Evolutionary conservation across 176 grass and related monocot genomes (phyloP).

Genomic region (Ensete ventricosum): DNA sequence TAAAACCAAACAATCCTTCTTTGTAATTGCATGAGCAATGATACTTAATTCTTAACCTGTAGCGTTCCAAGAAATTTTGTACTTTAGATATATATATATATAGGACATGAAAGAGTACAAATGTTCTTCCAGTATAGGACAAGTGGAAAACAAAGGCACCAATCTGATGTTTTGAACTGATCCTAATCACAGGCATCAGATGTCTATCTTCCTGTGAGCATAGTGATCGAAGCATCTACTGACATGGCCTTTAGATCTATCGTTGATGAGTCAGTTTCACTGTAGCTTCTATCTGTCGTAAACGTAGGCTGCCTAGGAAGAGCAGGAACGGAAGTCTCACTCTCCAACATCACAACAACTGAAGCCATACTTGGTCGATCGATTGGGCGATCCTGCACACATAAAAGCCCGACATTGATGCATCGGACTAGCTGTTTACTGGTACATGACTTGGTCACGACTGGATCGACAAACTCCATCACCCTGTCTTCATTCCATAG

Average conservation of each 20-base stretch:
- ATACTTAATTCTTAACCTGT: too few relatives aligned
- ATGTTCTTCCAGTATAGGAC: too few relatives aligned
- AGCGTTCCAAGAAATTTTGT: too few relatives aligned
- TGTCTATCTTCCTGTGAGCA: not conserved
- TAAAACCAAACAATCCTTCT: too few relatives aligned
- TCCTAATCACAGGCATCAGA: too few relatives aligned
- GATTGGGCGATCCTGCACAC: conserved; percentile 8
- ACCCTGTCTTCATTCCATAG: not conserved
- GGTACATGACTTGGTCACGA: not conserved
- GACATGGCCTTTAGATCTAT: not conserved
- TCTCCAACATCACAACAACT: conserved; percentile 6
- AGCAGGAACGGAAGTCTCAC: not conserved
- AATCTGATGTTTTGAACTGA: too few relatives aligned
- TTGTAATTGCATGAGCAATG: too few relatives aligned
- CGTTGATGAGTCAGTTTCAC: not conserved
- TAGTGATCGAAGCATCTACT: not conserved
- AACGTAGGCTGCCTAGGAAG: not conserved
- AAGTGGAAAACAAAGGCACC: too few relatives aligned
- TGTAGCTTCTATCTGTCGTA: not conserved
- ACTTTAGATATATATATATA: too few relatives aligned
- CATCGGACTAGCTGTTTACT: not conserved
- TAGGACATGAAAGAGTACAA: too few relatives aligned
- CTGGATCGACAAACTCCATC: conserved; percentile 10
- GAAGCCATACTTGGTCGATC: conserved; percentile 5
- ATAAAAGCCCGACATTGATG: not conserved